These are phyloP conservation scores for Cryptosporidium canis DNA, from an alignment of 169 alveolate species.

Conservation along the genomic window DNA sequence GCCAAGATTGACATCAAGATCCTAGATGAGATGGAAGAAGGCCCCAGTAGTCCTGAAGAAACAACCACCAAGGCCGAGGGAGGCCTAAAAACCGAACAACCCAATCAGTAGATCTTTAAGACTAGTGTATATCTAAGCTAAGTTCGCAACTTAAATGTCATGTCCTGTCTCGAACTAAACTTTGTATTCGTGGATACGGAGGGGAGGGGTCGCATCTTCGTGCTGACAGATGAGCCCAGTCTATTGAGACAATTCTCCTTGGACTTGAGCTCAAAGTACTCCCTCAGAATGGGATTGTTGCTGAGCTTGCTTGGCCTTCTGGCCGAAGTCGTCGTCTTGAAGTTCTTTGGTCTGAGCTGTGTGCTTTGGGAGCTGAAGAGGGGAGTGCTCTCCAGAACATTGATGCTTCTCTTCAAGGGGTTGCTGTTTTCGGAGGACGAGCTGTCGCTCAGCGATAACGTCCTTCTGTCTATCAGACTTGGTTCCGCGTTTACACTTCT, in stretches of 20 bases:
- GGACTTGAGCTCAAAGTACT: conserved; percentile 4
- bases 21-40: neutral
- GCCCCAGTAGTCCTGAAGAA: too few species aligned
- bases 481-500: neutral
- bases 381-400: neutral
- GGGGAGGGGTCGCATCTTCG: neutral
- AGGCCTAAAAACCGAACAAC: too few species aligned
- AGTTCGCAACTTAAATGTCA: neutral
- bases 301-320: neutral
- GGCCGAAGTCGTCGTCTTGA: neutral
- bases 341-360: neutral
- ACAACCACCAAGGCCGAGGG: too few species aligned
- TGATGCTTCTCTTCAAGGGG: neutral
- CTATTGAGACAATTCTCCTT: neutral
- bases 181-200: neutral
- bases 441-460: neutral
- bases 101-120: too few species aligned
- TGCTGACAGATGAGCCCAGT: neutral
- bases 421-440: neutral
- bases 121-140: too few species aligned
- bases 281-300: conserved; percentile 16
- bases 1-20: neutral
- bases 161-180: neutral
- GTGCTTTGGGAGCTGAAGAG: neutral
- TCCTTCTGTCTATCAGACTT: neutral